Evolutionary conservation across 108 stramenopile genomes (phyloP).

Genomic region (Bacterosira constricta): DNA sequence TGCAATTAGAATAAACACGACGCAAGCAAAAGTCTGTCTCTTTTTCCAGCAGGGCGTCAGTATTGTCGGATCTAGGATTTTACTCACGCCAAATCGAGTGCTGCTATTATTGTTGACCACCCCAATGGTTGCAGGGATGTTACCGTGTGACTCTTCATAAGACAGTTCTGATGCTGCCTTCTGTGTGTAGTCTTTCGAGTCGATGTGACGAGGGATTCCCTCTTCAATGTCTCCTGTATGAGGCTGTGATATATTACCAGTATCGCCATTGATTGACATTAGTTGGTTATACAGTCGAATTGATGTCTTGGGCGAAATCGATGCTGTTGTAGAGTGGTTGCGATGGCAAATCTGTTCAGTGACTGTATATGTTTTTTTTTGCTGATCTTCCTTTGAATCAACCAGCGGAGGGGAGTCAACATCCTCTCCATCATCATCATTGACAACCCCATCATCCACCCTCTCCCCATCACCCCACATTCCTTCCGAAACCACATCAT

Average conservation of each 20-base stretch:
- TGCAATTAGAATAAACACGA: neutral
- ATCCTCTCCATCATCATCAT: neutral
- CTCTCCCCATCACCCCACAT: slow-evolving; percentile 9
- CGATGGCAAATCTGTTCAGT: neutral
- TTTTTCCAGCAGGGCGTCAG: neutral
- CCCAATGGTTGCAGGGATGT: too few relatives aligned
- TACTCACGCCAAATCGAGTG: neutral
- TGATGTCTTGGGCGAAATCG: too few relatives aligned
- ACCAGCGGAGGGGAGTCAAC: neutral
- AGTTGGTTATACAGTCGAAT: too few relatives aligned
- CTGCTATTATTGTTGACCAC: neutral
- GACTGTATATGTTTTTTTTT: neutral
- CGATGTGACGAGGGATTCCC: neutral
- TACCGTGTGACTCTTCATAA: too few relatives aligned
- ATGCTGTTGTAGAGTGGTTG: neutral
- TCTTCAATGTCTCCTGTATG: neutral
- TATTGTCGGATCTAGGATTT: neutral
- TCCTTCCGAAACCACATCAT: slow-evolving; percentile 25
- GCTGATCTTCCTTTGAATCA: neutral
- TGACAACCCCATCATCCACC: neutral
- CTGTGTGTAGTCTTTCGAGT: too few relatives aligned
- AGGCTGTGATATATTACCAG: neutral
- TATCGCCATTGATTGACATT: neutral
- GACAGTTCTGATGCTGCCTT: too few relatives aligned
- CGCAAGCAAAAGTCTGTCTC: neutral